Evolutionary conservation across 2,329 filamentous ascomycete species (phyloP), one percentile per base, ranked within the genome.

Genomic region (Penicillium sp.): DNA sequence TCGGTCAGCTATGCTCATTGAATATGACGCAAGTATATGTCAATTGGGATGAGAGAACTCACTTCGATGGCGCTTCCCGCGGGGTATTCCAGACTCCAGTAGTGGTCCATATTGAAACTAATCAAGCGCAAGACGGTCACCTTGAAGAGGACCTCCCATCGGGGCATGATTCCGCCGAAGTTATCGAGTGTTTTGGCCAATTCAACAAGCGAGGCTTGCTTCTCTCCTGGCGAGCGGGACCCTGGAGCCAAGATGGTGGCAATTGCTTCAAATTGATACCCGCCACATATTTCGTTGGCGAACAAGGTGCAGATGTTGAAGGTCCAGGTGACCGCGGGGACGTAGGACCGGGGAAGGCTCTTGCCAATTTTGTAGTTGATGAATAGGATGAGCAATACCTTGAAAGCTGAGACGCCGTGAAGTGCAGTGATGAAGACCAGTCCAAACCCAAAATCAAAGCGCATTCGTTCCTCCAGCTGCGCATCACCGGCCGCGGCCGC

Each of bases 61-160:
- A 98, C 95, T 88, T 98, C 94, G 43, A 96, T 76, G 8, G 89
- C 83, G 69, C 86, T 93, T 31, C 84, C 78, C 25, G 81, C 80
- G 41, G 84, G 79, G 59, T 86, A 83, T 64, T 90, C 87, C 2
- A 90, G 76, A 69, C 91, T 95, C 94, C 95, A 99, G 75, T 96
- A 94, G 74, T 96, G 93, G 77, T 99, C 95, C 72, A 99, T 77
- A 75, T 98, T 98, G 83, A 96, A 99, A 74, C 94, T 97, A 69
- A 99, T 92, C 50, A 98, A 82, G 5, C 95, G 88, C 57, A 99
- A 80, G 28, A 98, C 89, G 3, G 94, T 97, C 62, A 99, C 87
- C 71, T 99, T 99, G 83, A 99, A 99, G 5, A 97, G 83, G n/a
- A 99, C 88, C 74, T 98, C 92, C 95, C 95, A 99, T 60, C 94